A percentile compares a stretch with the other conserved stretches of the same genome.
phyloP scores from a whole-genome alignment of 805 yeast genomes.

The Schwanniomyces pseudopolymorphus region DNA sequence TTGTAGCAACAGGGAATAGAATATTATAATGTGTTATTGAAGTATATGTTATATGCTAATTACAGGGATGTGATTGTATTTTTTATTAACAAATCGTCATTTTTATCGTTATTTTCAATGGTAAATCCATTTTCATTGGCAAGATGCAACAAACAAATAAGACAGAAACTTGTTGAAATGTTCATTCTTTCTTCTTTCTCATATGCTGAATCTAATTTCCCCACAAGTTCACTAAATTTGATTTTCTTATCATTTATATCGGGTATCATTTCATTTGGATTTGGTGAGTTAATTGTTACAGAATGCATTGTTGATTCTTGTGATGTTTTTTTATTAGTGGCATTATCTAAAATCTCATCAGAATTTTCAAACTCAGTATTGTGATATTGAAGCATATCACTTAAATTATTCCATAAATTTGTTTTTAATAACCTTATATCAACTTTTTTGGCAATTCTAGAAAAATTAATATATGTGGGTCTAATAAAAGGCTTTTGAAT shows the following conservation, averaged over 20 bases:
- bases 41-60: background rate
- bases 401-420: conserved; percentile 34
- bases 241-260: background rate
- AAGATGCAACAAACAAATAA: conserved; percentile 77
- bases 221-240: conserved; percentile 34
- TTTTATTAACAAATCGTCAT: conserved; percentile 33
- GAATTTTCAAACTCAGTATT: background rate
- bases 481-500: conserved; percentile 12
- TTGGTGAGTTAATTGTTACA: background rate
- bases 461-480: conserved; percentile 42
- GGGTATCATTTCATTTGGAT: background rate
- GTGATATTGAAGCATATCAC: background rate
- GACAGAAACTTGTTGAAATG: conserved; percentile 80
- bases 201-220: conserved; percentile 52
- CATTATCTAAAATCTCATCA: background rate
- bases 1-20: too few relatives aligned
- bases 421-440: conserved; percentile 41
- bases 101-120: conserved; percentile 47
- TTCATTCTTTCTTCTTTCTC: conserved; percentile 58
- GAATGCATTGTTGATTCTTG: background rate
- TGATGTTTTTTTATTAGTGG: background rate
- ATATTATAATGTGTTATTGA: background rate
- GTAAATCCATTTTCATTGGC: conserved; percentile 82
- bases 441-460: conserved; percentile 43
- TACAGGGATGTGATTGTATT: background rate